Base-by-base conservation (phyloP, 2,329 filamentous ascomycete genomes). In the Pyrenophora teres region DNA sequence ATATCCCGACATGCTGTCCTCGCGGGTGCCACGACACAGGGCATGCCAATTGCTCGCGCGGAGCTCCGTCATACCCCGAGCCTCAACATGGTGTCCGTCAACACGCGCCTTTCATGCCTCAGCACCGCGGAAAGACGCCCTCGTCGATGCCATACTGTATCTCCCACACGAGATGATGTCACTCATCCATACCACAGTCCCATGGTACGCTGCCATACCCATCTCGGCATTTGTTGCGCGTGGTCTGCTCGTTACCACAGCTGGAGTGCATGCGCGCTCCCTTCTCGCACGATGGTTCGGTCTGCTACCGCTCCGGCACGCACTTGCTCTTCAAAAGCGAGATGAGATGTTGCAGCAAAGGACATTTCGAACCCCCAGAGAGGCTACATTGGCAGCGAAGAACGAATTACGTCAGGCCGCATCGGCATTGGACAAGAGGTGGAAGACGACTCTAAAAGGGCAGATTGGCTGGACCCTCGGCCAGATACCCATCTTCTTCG, bases 201-300 rank as follows among this genome's bases (percentile, higher is more conserved):
- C 82, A 47, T 86, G 83, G 83, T 79, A 71, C 6, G 72, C 75
- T 10, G 78, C 80, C 16, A 77, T 86, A 36, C 83, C 83, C 4
- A 68, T 83, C 46, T 76, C 81, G 3, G 83, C 83, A 3, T 62
- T 85, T 35, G 42, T 79, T 13, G 73, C 84, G 2, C 80, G 83
- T 40, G 73, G 69, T 15, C 48, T 73, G 6, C 65, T 84, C 43
- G 75, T 79, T 36, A 69, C 81, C 8, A 80, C 81, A 3, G 67
- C 64, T 3, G 67, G 79, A 35, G 65, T 80, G 36, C 79, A 76
- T 57, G 53, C 73, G 51, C 70, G 78, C 60, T 58, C 67, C 46
- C 66, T 68, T 52, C 71, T 60, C 54, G 71, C 63, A 62, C 76
- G 76, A 56, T 78, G 77, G 63, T 63, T 72, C 32, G 73, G 74